phyloP scores from a whole-genome alignment of 2,329 filamentous ascomycete genomes.

The Sclerotinia trifoliorum region DNA sequence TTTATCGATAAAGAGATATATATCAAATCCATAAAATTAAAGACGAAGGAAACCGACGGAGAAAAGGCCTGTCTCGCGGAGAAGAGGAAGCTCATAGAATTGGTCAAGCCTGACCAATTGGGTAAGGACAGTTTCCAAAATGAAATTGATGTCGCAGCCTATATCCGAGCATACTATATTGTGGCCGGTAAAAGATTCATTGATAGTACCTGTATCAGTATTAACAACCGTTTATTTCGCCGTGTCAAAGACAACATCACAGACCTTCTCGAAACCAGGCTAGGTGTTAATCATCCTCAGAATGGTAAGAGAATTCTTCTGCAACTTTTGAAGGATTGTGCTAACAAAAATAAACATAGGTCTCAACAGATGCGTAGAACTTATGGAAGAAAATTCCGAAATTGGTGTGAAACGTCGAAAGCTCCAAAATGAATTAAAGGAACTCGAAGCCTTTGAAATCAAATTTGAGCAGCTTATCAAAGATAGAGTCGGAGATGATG shows the following conservation, averaged over 20 bases:
- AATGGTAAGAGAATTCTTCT: constrained; percentile 22
- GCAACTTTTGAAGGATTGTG: not conserved
- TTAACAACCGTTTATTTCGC: constrained; percentile 25
- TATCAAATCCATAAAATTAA: not conserved
- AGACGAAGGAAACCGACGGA: constrained; percentile 13
- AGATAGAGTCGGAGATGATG: not conserved
- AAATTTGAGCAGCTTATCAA: not conserved
- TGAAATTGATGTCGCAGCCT: constrained; percentile 62
- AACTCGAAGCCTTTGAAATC: not conserved
- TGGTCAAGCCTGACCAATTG: constrained; percentile 42
- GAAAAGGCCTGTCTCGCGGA: constrained; percentile 14
- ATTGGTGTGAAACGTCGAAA: not conserved
- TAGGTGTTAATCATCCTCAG: constrained; percentile 23
- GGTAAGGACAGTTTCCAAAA: constrained; percentile 56
- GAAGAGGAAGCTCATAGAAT: constrained; percentile 8
- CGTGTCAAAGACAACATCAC: constrained; percentile 21
- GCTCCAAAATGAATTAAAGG: not conserved
- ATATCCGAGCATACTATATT: constrained; percentile 67
- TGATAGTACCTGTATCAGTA: constrained; percentile 44
- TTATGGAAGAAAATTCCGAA: constrained; percentile 6
- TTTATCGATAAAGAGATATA: constrained; percentile 32
- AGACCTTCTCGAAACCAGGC: constrained; percentile 23
- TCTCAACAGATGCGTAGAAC: not conserved
- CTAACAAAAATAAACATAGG: not conserved
- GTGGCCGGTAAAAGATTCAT: constrained; percentile 64